phyloP scores from a whole-genome alignment of 2,329 filamentous ascomycete species.

The Xylariaceae sp. region DNA sequence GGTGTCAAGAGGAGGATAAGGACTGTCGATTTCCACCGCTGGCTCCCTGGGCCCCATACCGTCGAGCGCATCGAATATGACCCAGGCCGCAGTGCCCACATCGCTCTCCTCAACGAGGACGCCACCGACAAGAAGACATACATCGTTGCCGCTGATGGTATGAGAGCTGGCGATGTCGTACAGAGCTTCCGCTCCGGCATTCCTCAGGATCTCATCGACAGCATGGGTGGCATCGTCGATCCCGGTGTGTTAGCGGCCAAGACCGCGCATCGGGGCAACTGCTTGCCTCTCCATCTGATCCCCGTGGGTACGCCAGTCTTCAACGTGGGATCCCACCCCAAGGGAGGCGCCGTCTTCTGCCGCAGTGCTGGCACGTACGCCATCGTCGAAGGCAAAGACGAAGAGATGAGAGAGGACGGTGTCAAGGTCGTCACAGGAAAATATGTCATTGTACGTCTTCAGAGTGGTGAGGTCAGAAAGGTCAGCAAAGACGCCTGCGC shows the following conservation, averaged over 20 bases:
- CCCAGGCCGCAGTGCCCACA: constrained; percentile 87
- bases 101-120: constrained; percentile 78
- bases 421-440: constrained; percentile 64
- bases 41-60: constrained; percentile 73
- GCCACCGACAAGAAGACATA: constrained; percentile 77
- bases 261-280: constrained; percentile 93
- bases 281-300: constrained; percentile 91
- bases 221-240: constrained; percentile 91
- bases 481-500: constrained; percentile 92
- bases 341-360: constrained; percentile 82
- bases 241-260: constrained; percentile 93
- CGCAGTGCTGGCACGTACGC: constrained; percentile 92
- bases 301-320: constrained; percentile 91
- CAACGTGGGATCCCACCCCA: constrained; percentile 76
- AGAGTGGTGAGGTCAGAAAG: constrained; percentile 88
- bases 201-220: constrained; percentile 78
- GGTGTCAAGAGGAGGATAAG: constrained; percentile 90
- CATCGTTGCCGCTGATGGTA: constrained; percentile 91
- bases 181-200: constrained; percentile 92
- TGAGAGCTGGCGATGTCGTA: constrained; percentile 86
- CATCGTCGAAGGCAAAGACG: constrained; percentile 84
- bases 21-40: constrained; percentile 83
- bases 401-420: constrained; percentile 62
- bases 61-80: constrained; percentile 97
- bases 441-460: constrained; percentile 80